These are phyloP conservation scores for Komagataella kurtzmanii DNA, from an alignment of 805 yeast genomes.

Conservation along the genomic window DNA sequence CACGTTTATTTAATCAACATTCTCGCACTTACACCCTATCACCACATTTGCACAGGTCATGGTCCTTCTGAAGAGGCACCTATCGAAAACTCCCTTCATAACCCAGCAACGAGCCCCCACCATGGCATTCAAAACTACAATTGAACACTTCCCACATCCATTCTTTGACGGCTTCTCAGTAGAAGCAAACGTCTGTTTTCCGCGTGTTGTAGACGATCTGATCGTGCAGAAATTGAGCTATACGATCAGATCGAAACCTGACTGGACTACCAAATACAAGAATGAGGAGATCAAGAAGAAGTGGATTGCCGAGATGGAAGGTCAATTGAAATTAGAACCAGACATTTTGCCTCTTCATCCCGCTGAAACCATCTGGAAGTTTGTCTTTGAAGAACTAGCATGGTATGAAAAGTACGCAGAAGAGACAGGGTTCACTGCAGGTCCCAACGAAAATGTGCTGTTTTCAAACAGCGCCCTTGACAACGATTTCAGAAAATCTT, in stretches of 20 bases:
- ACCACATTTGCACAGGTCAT: background rate
- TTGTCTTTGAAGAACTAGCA: background rate
- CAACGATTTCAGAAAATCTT: background rate
- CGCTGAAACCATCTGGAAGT: background rate
- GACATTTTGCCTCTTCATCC: background rate
- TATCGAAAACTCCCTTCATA: background rate
- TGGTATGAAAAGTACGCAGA: background rate
- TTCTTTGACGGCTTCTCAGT: background rate
- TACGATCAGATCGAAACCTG: background rate
- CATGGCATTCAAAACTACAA: background rate
- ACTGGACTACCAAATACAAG: background rate
- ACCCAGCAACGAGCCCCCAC: background rate
- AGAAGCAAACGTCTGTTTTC: background rate
- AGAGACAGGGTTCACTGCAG: background rate
- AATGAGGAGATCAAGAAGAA: background rate
- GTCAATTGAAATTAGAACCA: background rate
- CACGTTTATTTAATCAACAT: too few species aligned
- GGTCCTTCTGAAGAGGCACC: background rate
- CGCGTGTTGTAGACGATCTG: background rate
- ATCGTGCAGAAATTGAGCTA: background rate
- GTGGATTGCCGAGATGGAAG: background rate
- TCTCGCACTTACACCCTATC: background rate
- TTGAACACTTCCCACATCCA: background rate
- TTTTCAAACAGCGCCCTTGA: background rate
- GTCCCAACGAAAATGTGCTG: background rate